Evolutionary conservation across 2,329 filamentous ascomycete species (phyloP).

Genomic region (Colletotrichum sp.): DNA sequence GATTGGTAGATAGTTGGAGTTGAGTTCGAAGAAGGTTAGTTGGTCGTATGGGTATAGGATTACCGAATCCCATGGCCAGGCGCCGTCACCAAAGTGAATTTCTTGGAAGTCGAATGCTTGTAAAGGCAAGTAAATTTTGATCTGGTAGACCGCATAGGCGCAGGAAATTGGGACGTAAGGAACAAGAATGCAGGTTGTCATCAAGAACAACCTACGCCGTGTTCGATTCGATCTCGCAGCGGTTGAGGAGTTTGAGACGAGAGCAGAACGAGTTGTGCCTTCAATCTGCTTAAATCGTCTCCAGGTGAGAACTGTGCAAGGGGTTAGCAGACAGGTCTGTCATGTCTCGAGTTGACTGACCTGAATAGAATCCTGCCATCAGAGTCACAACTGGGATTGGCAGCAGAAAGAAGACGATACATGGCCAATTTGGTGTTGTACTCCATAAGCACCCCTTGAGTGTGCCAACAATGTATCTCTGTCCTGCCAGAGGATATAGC

Average conservation of each 20-base stretch:
- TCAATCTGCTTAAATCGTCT: constrained; percentile 52
- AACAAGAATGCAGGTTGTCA: constrained; percentile 56
- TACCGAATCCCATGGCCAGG: constrained; percentile 52
- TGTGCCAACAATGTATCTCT: constrained; percentile 55
- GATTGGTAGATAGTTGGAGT: constrained; percentile 54
- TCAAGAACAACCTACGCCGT: constrained; percentile 58
- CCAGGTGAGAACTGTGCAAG: constrained; percentile 48
- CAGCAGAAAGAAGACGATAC: constrained; percentile 51
- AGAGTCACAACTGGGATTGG: constrained; percentile 49
- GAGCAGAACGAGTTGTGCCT: constrained; percentile 40
- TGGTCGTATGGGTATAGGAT: constrained; percentile 46
- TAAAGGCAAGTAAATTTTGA: constrained; percentile 30
- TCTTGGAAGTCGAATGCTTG: constrained; percentile 43
- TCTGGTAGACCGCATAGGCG: constrained; percentile 44
- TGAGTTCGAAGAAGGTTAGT: constrained; percentile 43
- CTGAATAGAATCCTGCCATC: constrained; percentile 49
- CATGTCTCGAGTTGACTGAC: constrained; percentile 40
- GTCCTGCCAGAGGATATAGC: constrained; percentile 50
- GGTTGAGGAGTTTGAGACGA: constrained; percentile 44
- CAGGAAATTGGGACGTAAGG: constrained; percentile 56
- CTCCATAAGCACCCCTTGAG: constrained; percentile 54
- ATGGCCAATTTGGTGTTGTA: constrained; percentile 51
- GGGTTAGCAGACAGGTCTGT: neutral
- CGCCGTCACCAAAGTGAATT: constrained; percentile 42
- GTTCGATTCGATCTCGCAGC: constrained; percentile 50